Base-by-base conservation (phyloP, 192 early-diverging fungal genomes). In the Entomortierella lignicola region DNA sequence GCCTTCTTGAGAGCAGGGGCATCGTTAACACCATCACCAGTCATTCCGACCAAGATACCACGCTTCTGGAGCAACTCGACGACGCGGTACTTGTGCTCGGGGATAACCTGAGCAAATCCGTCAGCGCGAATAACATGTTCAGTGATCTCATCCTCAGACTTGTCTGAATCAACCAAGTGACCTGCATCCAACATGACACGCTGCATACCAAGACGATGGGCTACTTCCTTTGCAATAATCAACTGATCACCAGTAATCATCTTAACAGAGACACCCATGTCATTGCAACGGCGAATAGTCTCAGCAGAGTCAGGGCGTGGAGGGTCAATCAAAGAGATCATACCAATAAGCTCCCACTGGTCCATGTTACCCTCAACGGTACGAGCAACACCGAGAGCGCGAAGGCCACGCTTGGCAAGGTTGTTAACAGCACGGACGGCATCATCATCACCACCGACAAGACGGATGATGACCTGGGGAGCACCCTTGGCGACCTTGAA, bases 21-120 rank as follows among this genome's bases (percentile, higher is more conserved):
- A 83, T 99, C 97, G 82, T 99, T 99, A 53, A 97, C 94, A 82
- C 96, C 95, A 84, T 97, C 97, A 81, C 97, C 97, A 50, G 96
- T 98, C 96, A 98, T 97, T 74, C 94, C 93, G 62, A 95, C 93
- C 11, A 94, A 75, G 25, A 90, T 75, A 18, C 92, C 92, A 67
- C 92, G 89, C 50, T 95, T 92, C 84, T 98, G 97, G 34, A 98
- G 83, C 27, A 97, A 81, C 84, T 98, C 96, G 52, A 98, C 97
- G 18, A 98, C 96, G 31, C 91, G 88, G 85, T 94, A 97, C 85
- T 98, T 98, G 93, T 98, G 96, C 83, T 98, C 97, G 56, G 97
- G 97, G 84, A 96, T 96, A 39, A 98, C 97, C 73, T 97, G 94
- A 29, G 95, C 97, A 85, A 98, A 98, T 60, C 97, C 97, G 83